phyloP scores from a whole-genome alignment of 345 rosid genomes.

The Hibiscus syriacus region DNA sequence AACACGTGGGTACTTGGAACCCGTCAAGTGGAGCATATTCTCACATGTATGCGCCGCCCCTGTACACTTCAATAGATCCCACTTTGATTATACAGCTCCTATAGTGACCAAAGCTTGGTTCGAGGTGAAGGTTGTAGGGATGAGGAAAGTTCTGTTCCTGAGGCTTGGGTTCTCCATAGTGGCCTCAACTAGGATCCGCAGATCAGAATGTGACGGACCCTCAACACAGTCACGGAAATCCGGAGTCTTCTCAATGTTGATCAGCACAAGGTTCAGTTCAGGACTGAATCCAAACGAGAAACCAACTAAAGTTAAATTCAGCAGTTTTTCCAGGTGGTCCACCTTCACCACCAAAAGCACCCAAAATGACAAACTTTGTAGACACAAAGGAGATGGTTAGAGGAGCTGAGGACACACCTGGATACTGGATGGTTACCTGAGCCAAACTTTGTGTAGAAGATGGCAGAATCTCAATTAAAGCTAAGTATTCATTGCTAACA shows the following conservation, averaged over 20 bases:
- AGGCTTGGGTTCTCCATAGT: slow-evolving; percentile 80
- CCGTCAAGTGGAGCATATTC: slow-evolving; percentile 85
- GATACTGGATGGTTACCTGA: slow-evolving; percentile 95
- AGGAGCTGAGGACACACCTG: slow-evolving; percentile 85
- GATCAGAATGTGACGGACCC: slow-evolving; percentile 78
- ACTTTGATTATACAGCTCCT: slow-evolving; percentile 56
- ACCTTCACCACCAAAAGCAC: slow-evolving; percentile 41
- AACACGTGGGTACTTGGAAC: slow-evolving; percentile 61
- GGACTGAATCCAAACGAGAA: slow-evolving; percentile 37
- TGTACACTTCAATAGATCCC: slow-evolving; percentile 51
- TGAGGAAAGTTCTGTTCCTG: slow-evolving; percentile 81
- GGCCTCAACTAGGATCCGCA: slow-evolving; percentile 57
- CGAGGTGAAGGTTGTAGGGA: slow-evolving; percentile 75
- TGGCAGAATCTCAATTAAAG: slow-evolving; percentile 74
- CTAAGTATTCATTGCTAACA: slow-evolving; percentile 71
- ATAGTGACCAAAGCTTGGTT: slow-evolving; percentile 91
- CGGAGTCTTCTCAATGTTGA: slow-evolving; percentile 65
- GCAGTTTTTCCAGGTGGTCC: slow-evolving; percentile 85
- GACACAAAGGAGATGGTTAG: slow-evolving; percentile 80
- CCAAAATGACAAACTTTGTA: slow-evolving; percentile 70
- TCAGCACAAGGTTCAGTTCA: slow-evolving; percentile 58
- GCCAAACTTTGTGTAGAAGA: slow-evolving; percentile 75
- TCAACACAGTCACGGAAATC: slow-evolving; percentile 62
- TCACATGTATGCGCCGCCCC: slow-evolving; percentile 92
- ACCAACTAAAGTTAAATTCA: slow-evolving; percentile 66